These are phyloP conservation scores for Pyrenopolyporus hunteri DNA, from an alignment of 495 filamentous ascomycete genomes.

Conservation along the genomic window DNA sequence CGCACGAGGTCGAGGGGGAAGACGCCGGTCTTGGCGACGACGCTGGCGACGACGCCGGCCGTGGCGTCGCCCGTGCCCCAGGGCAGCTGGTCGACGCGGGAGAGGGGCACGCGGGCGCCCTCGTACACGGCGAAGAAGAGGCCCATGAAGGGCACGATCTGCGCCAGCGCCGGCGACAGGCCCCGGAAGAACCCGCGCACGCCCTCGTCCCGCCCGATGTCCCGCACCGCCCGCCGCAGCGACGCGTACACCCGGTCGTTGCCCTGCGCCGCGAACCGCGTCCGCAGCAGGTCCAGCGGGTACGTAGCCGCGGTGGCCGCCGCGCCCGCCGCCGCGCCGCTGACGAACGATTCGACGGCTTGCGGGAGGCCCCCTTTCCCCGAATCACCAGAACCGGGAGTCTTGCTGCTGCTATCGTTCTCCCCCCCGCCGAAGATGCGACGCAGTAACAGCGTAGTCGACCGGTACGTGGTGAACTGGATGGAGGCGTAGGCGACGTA, in stretches of 20 bases:
- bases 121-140: constrained; percentile 94
- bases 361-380: constrained; percentile 56
- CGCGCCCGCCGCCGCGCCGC: constrained; percentile 80
- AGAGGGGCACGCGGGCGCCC: constrained; percentile 60
- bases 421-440: constrained; percentile 34
- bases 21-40: constrained; percentile 84
- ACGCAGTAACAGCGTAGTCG: constrained; percentile 66
- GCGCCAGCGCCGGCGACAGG: constrained; percentile 74
- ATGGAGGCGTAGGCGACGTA: constrained; percentile 87
- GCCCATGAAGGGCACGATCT: constrained; percentile 96
- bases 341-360: constrained; percentile 72
- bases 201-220: constrained; percentile 81
- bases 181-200: constrained; percentile 83
- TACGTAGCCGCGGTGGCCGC: constrained; percentile 84
- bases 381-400: neutral
- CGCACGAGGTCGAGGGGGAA: constrained; percentile 94
- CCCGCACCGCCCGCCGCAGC: constrained; percentile 66
- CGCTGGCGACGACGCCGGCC: constrained; percentile 77
- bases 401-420: neutral
- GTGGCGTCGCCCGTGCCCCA: constrained; percentile 80
- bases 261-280: constrained; percentile 94
- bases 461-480: constrained; percentile 92
- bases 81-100: constrained; percentile 55
- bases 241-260: constrained; percentile 78
- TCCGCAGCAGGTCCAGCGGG: constrained; percentile 91